Evolutionary conservation across 768 basidiomycete genomes (phyloP), one percentile per base, ranked within the genome.

Genomic region (Amanita polypyramis): DNA sequence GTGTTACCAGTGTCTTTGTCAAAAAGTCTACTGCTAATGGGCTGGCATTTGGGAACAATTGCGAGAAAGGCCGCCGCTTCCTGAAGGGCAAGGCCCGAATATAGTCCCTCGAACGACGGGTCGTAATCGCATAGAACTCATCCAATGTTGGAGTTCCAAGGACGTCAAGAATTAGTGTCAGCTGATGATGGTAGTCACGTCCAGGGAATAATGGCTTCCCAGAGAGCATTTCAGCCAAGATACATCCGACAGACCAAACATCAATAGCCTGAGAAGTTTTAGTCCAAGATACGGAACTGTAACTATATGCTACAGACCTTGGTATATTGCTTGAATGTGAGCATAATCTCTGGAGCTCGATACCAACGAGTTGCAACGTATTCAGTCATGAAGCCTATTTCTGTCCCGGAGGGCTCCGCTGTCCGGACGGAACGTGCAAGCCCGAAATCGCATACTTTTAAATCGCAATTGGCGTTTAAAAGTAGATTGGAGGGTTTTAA

Each of bases 331-430:
- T 96, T 95, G 75, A 97, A 98, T 8, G 93, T 96, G 44, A 99
- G 75, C 96, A 99, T 99, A 69, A 99, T 94, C 64, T 99, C 96
- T 0, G 96, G 96, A 0, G 96, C 96, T 32, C 96, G 82, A 61
- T 98, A 99, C 96, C 96, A 99, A 56, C 96, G 75, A 20, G 96
- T 98, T 2, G 96, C 95, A 42, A 99, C 96, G 59, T 94, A 95
- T 80, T 92, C 89, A 1, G 91, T 95, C 91, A 94, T 92, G 69
- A 92, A 93, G 4, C 82, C 82, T 5, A 76, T 87, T 56, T 88
- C 85, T 5, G 85, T 88, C 19, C 85, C 87, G 11, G 82, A 84
- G 0, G 85, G 84, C 61, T 88, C 85, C 4, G 87, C 86, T 3
- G 87, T 89, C 65, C 77, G 85, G 35, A 89, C 85, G 8, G 85